Conservation (phyloP, 2,329 filamentous ascomycete genomes). For the Phyllosticta citrichinensis region DNA sequence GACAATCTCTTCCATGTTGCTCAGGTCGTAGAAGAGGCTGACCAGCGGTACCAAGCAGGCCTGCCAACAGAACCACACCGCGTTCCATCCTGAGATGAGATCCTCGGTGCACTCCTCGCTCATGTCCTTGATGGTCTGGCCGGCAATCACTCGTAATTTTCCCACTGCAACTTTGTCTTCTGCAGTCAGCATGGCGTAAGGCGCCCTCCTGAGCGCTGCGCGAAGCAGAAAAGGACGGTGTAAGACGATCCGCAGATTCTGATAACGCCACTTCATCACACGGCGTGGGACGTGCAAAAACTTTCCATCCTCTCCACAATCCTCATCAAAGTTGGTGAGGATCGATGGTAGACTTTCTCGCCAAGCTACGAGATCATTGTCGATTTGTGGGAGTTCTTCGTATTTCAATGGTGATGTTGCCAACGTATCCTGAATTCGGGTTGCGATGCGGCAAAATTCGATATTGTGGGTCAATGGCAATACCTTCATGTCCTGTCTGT, state of each 20-base stretch:
- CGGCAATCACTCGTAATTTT: constrained; percentile 59
- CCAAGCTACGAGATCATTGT: constrained; percentile 61
- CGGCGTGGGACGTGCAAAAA: constrained; percentile 59
- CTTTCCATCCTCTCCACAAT: constrained; percentile 47
- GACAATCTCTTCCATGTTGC: constrained; percentile 28
- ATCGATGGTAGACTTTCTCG: constrained; percentile 55
- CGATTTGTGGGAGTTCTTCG: constrained; percentile 56
- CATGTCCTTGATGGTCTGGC: constrained; percentile 63
- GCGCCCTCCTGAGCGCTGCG: constrained; percentile 46
- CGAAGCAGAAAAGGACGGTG: constrained; percentile 62
- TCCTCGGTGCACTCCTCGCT: constrained; percentile 59
- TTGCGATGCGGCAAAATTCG: constrained; percentile 70
- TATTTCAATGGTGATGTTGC: constrained; percentile 58
- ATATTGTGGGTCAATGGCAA: constrained; percentile 67
- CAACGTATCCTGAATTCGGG: constrained; percentile 65
- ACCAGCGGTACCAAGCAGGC: constrained; percentile 70
- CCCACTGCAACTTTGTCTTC: constrained; percentile 60
- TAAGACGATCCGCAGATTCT: constrained; percentile 66
- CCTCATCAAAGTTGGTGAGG: constrained; percentile 38
- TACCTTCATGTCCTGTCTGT: constrained; percentile 44
- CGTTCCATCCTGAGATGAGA: constrained; percentile 72
- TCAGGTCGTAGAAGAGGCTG: constrained; percentile 58
- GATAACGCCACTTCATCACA: constrained; percentile 75
- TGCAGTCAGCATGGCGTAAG: constrained; percentile 41
- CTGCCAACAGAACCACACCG: constrained; percentile 73